Evolutionary conservation across 2,329 filamentous ascomycete genomes (phyloP), one percentile per base, ranked within the genome.

Genomic region (Colletotrichum musicola): DNA sequence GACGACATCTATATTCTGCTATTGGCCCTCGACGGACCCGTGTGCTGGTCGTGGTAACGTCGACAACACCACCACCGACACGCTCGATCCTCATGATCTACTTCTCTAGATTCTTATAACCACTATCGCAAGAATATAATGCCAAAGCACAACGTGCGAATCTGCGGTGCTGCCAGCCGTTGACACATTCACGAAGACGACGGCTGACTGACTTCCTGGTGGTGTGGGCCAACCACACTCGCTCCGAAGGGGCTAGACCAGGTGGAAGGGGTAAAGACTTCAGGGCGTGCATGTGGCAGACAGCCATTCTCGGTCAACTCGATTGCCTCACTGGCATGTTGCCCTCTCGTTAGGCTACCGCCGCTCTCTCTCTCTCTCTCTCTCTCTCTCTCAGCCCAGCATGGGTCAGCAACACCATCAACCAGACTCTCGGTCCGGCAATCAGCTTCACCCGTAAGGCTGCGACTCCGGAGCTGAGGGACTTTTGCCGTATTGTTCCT

Each of bases 321-420:
- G 47, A 68, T 60, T 54, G 55, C 40, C 61, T 60, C 61, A 55
- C 61, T 55, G 22, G 30, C 27, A 30, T 38, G 35, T 35, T 30
- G 27, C 27, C 27, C 27, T 30, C 27, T 35, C 30, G 7, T 35
- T 35, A 35, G 30, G 7, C 30, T 35, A 35, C 30, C 30, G 30
- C 30, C 30, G 9, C 30, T 7, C 9, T 35, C 30, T 35, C 30
- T 35, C 7, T 35, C 30, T 9, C 30, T 64, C 35, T 22, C 20
- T 22, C 20, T 22, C 20, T 22, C 20, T 22, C 20, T 22, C 60
- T 68, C 65, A 68, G 65, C 61, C 65, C 49, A 38, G 38, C 65
- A 68, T 46, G 65, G 60, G 50, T 62, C 13, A 42, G 42, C 40
- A 58, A 51, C 64, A 57, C 44, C 53, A 40, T 66, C 58, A 49